Evolutionary conservation across 2,329 filamentous ascomycete species (phyloP), one percentile per base, ranked within the genome.

Genomic region (Pestalotiopsis sp.): DNA sequence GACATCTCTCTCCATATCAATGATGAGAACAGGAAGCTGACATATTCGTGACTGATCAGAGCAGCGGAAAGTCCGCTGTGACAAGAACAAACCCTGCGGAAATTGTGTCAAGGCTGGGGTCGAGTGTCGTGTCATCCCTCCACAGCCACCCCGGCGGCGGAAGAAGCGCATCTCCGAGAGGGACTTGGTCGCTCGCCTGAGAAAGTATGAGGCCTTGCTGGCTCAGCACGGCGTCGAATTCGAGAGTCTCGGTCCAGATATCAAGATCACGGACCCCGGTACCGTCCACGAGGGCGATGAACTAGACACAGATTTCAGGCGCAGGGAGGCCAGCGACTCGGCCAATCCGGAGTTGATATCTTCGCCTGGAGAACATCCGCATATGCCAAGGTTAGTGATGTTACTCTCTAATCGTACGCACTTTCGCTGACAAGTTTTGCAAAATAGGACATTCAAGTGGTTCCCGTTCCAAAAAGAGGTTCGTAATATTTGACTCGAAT

Each of bases 51-150:
- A 52, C 20, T 20, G 1, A n/a, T 9, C n/a, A 52, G 45, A 94
- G 77, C 91, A 92, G 77, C 88, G 91, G 70, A 94, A 94, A 78
- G 87, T 94, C 57, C 90, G 90, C 69, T 94, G 92, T 79, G 90
- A 93, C 78, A 91, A 91, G 79, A 88, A 86, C 73, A 90, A 90
- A 78, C 92, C 92, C 17, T 94, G 92, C 76, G 83, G 86, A 74
- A 91, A 91, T 79, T 93, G 92, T 75, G 82, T 89, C 76, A 91
- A 87, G 78, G 85, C 87, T 66, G 81, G 84, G 25, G 86, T 86
- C 39, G 87, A 92, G 72, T 94, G 90, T 76, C 84, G 85, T 49
- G 87, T 90, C 7, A 80, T 87, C 71, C 81, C 88, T 74, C 81
- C 88, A 73, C 79, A 88, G 76, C 82, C 90, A 76, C 83, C 89